Base-by-base conservation (phyloP, 345 rosid genomes). In the Gossypium bickii region DNA sequence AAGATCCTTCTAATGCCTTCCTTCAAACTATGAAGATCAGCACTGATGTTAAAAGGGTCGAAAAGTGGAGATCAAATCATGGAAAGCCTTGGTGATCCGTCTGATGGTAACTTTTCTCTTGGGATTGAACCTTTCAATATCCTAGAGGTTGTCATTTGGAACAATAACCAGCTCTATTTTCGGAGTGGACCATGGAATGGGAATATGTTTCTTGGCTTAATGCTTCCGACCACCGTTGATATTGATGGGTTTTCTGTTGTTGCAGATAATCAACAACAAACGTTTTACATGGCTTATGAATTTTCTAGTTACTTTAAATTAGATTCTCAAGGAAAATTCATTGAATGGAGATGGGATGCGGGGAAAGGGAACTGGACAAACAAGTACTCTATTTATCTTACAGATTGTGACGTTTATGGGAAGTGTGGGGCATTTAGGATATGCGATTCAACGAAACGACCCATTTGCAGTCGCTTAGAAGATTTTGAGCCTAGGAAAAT, bases 121-220 rank as follows among this genome's bases (percentile, higher is more conserved):
- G 82, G 88, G 18, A 65, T 87, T 27, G 75, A 74, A 22, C 57
- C 78, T 68, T 44, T 3, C 17, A 63, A 59, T 9, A 66, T 79
- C 45, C 89, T 87, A 12, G 80, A 88, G 64, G 2, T 59, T 34
- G 52, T 83, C 8, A 22, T 86, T 13, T 77, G 89, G 92, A 89
- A 90, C 0, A 84, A 79, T 24, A 74, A 51, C 2, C 47, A 24
- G 5, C 83, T 82, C 0, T 55, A 58, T 6, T 89, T 87, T 91
- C 80, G 87, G 25, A 81, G 84, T 20, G 91, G 89, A 9, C 91
- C 90, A 0, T 90, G 97, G 95, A 84, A 84, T 61, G 84, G 87
- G 76, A 80, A 74, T 74, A 38, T 13, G 22, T 87, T 86, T 73
- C 68, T 83, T 17, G 90, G 89, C 53, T 29, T 29, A 3, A 29